Conservation (phyloP, 352 stramenopile species). For the Pythium coloratum region DNA sequence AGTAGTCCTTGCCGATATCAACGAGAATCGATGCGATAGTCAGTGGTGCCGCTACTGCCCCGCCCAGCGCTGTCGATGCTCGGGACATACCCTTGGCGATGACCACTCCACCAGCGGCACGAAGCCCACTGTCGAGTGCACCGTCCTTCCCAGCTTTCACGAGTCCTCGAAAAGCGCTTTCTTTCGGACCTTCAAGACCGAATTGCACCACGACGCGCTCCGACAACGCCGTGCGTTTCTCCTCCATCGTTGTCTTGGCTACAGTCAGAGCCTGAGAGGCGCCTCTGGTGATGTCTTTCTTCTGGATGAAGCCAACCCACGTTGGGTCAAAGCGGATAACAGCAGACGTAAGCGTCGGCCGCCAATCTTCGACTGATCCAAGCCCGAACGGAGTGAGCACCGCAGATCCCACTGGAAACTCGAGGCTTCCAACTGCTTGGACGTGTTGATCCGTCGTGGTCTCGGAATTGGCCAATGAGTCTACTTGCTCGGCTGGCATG, state of each 20-base stretch:
- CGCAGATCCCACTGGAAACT: conserved; percentile 58
- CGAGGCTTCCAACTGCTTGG: conserved; percentile 10
- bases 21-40: conserved; percentile 85
- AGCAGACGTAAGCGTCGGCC: conserved; percentile 33
- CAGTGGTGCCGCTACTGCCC: conserved; percentile 68
- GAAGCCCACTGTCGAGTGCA: conserved; percentile 81
- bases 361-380: conserved; percentile 55
- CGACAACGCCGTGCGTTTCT: conserved; percentile 51
- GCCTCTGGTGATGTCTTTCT: conserved; percentile 52
- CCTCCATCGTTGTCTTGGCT: conserved; percentile 45
- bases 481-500: neutral
- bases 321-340: conserved; percentile 36
- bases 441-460: conserved; percentile 14
- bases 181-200: conserved; percentile 35
- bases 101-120: conserved; percentile 69
- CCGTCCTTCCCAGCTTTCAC: conserved; percentile 67
- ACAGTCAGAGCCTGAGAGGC: conserved; percentile 47
- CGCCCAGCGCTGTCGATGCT: conserved; percentile 53
- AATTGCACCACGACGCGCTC: conserved; percentile 66
- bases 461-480: neutral
- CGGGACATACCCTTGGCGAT: conserved; percentile 67
- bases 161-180: conserved; percentile 48
- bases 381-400: conserved; percentile 72
- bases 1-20: conserved; percentile 86
- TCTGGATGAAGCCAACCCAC: conserved; percentile 67